Evolutionary conservation across 1,139 yeast genomes (phyloP), one percentile per base, ranked within the genome.

Genomic region (Yamadazyma conglobata): DNA sequence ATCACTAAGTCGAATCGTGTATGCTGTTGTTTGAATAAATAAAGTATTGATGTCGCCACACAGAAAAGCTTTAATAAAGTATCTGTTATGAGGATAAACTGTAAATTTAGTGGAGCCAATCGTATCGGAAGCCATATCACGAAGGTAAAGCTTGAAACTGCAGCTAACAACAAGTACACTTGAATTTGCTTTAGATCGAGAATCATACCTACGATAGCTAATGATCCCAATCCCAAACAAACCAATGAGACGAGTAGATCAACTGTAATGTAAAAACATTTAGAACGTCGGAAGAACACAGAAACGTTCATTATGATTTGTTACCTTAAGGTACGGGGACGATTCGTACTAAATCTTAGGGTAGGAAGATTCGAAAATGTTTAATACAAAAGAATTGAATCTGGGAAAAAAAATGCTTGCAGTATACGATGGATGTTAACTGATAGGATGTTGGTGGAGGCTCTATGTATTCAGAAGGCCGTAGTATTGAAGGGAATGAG

Each of bases 91-190:
- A 23, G 17, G 24, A 39, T 39, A 16, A 22, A 3, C 3, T 20
- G 9, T 3, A 21, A 15, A 16, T 27, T 30, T 26, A 35, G 33
- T 4, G 30, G 35, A 4, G 40, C 12, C 16, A 37, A 30, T 27
- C 38, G 35, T 29, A 40, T 16, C 10, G 34, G 22, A 6, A 37
- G 14, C 46, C 47, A 43, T 16, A 33, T 16, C 17, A 31, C 15
- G 17, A 40, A 15, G 4, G 32, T n/a, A 18, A 26, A 42, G 21
- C 41, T 28, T 4, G 43, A 35, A 15, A 39, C 27, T 3, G 32
- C 19, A 15, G 19, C 13, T 20, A 42, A 16, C 16, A 33, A 18
- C 10, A 21, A 18, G 11, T 28, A 17, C 9, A 31, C 18, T 9
- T 24, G 6, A 9, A 25, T 12, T 6, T 15, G 6, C 8, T 24